Evolutionary conservation across 805 yeast species (phyloP).

Genomic region (Yamadazyma kitorensis): DNA sequence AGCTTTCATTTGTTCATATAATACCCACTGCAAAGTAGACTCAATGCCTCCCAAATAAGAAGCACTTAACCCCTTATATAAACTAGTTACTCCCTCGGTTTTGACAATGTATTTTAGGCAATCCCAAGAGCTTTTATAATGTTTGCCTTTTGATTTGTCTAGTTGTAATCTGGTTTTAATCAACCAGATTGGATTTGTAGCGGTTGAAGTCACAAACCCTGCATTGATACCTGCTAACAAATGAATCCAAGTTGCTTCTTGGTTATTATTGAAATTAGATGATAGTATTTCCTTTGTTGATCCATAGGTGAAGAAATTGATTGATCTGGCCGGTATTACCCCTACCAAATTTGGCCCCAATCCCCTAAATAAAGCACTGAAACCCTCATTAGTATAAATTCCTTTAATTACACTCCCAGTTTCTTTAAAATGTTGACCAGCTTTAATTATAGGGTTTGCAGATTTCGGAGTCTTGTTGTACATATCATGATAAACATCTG

Average conservation of each 20-base stretch:
- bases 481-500: slow-evolving; percentile 68
- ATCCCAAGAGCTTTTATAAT: slow-evolving; percentile 82
- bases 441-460: slow-evolving; percentile 39
- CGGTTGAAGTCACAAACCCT: slow-evolving; percentile 91
- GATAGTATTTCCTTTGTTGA: slow-evolving; percentile 79
- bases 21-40: slow-evolving; percentile 92
- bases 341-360: slow-evolving; percentile 96
- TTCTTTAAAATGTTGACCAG: slow-evolving; percentile 73
- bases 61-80: slow-evolving; percentile 90
- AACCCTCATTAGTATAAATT: slow-evolving; percentile 76
- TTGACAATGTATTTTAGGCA: slow-evolving; percentile 67
- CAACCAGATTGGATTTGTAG: slow-evolving; percentile 97
- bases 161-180: slow-evolving; percentile 92
- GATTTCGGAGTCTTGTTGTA: slow-evolving; percentile 50
- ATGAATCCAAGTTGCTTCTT: slow-evolving; percentile 84
- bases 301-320: slow-evolving; percentile 96
- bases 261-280: slow-evolving; percentile 61
- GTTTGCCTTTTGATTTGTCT: slow-evolving; percentile 66
- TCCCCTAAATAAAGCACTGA: slow-evolving; percentile 86
- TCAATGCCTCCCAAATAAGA: slow-evolving; percentile 92
- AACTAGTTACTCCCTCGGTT: slow-evolving; percentile 75
- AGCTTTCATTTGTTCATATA: slow-evolving; percentile 90
- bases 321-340: slow-evolving; percentile 96
- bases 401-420: slow-evolving; percentile 69
- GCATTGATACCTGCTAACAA: slow-evolving; percentile 84